phyloP scores from a whole-genome alignment of 1,284 basidiomycete species.

The Trichosporon inkin region DNA sequence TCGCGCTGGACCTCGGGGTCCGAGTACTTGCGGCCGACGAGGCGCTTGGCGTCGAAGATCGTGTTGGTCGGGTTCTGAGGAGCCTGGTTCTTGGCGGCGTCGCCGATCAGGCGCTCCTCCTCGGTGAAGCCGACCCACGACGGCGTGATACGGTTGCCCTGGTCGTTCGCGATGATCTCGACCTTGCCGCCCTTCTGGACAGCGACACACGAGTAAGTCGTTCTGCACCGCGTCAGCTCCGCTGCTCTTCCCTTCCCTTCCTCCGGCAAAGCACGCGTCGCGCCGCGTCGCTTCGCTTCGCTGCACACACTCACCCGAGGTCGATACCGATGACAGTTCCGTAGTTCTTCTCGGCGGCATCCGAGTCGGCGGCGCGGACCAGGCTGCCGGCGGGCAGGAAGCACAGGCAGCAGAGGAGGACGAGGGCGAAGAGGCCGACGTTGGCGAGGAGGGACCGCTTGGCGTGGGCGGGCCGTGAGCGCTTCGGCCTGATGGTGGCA shows the following conservation, averaged over 20 bases:
- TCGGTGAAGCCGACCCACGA: conserved; percentile 78
- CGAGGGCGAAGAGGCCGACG: conserved; percentile 45
- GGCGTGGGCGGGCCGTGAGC: conserved; percentile 4
- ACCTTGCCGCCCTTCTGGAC: conserved; percentile 88
- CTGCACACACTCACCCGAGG: conserved; percentile 25
- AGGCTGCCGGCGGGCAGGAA: conserved; percentile 42
- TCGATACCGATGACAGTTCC: conserved; percentile 87
- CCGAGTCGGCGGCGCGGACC: conserved; percentile 38
- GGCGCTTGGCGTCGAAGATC: conserved; percentile 95
- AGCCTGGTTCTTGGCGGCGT: conserved; percentile 90
- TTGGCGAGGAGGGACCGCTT: conserved; percentile 35
- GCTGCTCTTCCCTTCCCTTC: no score
- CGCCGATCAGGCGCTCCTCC: conserved; percentile 77
- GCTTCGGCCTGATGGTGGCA: conserved; percentile 21
- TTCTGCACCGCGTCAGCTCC: conserved; percentile 37
- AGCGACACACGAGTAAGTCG: conserved; percentile 58
- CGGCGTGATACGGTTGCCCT: conserved; percentile 94
- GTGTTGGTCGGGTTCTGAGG: conserved; percentile 83
- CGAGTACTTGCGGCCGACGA: conserved; percentile 63
- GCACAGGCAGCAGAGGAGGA: conserved; percentile 49
- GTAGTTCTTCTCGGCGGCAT: conserved; percentile 57
- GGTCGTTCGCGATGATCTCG: conserved; percentile 96
- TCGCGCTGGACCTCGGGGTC: conserved; percentile 76
- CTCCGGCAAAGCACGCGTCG: no score
- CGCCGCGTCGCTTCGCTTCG: no score